phyloP scores from a whole-genome alignment of 768 basidiomycete species.

The Boletus sp. region DNA sequence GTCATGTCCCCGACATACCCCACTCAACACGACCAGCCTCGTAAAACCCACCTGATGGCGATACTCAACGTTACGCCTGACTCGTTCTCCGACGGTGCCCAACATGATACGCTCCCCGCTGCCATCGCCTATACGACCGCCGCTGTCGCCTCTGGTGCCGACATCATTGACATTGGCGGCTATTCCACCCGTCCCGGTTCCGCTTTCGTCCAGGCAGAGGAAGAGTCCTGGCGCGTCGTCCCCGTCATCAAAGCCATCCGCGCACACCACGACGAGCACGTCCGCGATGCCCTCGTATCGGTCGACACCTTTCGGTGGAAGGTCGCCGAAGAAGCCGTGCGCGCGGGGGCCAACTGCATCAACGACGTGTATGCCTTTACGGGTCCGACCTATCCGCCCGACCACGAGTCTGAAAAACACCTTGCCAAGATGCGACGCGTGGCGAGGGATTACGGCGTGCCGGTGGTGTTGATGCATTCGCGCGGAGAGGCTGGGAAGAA shows the following conservation, averaged over 20 bases:
- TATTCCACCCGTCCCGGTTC: conserved; percentile 90
- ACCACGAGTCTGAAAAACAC: conserved; percentile 34
- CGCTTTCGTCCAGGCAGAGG: conserved; percentile 56
- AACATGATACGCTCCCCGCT: conserved; percentile 47
- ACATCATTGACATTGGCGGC: conserved; percentile 91
- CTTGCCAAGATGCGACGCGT: conserved; percentile 60
- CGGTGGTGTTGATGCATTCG: conserved; percentile 92
- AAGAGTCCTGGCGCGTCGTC: conserved; percentile 72
- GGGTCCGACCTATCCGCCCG: conserved; percentile 52
- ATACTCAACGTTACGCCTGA: conserved; percentile 94
- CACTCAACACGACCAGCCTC: conserved; percentile 12
- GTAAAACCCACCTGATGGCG: conserved; percentile 77
- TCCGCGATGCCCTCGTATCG: conserved; percentile 21
- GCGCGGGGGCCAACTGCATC: conserved; percentile 78
- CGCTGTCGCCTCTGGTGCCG: conserved; percentile 57
- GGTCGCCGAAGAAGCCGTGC: conserved; percentile 44
- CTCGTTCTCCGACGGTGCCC: conserved; percentile 89
- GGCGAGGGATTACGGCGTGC: conserved; percentile 64
- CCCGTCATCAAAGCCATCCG: conserved; percentile 68
- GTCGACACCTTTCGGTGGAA: conserved; percentile 30
- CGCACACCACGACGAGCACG: conserved; percentile 14
- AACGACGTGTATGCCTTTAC: conserved; percentile 89
- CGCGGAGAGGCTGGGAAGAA: conserved; percentile 79
- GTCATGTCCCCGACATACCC: conserved; percentile 19
- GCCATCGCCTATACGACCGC: conserved; percentile 53